These are phyloP conservation scores for Apiospora hydei DNA, from an alignment of 2,329 filamentous ascomycete species.

Conservation along the genomic window DNA sequence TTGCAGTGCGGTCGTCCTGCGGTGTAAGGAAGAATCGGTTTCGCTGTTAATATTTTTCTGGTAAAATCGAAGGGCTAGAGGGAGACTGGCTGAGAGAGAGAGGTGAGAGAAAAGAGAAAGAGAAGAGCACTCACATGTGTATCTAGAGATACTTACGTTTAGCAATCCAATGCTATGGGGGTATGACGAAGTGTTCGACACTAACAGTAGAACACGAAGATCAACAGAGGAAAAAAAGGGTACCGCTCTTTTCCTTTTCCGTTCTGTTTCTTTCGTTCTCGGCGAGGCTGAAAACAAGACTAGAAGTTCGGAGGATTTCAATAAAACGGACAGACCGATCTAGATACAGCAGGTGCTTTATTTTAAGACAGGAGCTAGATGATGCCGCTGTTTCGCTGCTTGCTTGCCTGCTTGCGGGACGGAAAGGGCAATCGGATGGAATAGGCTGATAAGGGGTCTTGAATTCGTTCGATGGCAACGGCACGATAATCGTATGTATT, in stretches of 20 bases:
- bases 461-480: background rate
- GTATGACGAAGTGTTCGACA: background rate
- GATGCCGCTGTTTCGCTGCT: too few relatives aligned
- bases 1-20: background rate
- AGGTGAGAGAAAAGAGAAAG: background rate
- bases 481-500: conserved; percentile 19
- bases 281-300: background rate
- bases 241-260: background rate
- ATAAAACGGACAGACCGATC: background rate
- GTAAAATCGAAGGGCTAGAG: background rate
- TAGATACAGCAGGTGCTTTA: background rate
- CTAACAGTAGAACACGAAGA: conserved; percentile 3
- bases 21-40: background rate
- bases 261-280: background rate
- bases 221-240: background rate
- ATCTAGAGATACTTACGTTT: conserved; percentile 2
- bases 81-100: background rate
- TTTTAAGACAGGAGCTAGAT: background rate
- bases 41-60: conserved; percentile 9
- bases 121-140: conserved; percentile 2
- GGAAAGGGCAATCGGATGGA: background rate
- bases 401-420: background rate
- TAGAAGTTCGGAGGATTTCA: background rate
- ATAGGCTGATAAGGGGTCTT: background rate
- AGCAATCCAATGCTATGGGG: background rate